phyloP scores from a whole-genome alignment of 2,329 filamentous ascomycete genomes.

The Ophiostoma quercus region DNA sequence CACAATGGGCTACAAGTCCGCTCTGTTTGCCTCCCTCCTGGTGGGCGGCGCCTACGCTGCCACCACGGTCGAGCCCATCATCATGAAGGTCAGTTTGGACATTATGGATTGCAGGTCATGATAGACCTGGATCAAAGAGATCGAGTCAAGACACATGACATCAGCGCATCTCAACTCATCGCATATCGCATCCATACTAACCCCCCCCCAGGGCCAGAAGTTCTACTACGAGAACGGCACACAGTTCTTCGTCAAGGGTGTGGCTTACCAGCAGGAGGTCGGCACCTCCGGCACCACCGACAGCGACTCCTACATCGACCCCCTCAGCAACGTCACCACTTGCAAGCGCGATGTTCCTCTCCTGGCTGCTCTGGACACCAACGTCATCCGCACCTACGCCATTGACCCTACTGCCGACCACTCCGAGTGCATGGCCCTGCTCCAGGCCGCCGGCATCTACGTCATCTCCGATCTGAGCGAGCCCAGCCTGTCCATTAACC shows the following conservation, averaged over 20 bases:
- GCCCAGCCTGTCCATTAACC: constrained; percentile 78
- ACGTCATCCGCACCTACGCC: constrained; percentile 92
- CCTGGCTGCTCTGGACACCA: constrained; percentile 73
- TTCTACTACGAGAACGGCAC: constrained; percentile 79
- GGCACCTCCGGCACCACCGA: constrained; percentile 51
- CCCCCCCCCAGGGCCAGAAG: constrained; percentile 32
- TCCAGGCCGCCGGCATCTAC: constrained; percentile 86
- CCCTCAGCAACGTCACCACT: constrained; percentile 63
- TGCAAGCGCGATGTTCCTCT: constrained; percentile 86
- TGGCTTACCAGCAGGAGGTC: constrained; percentile 88
- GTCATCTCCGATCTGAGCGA: constrained; percentile 86
- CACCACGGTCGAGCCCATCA: constrained; percentile 50
- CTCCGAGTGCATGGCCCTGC: constrained; percentile 73
- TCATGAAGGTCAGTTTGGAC: constrained; percentile 56
- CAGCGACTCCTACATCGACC: constrained; percentile 65
- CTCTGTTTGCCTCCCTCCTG: constrained; percentile 35
- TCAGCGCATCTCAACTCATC: not conserved
- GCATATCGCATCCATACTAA: not conserved
- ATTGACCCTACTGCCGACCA: constrained; percentile 77
- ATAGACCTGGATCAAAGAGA: not conserved
- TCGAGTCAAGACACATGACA: not conserved
- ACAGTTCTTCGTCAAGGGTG: constrained; percentile 75
- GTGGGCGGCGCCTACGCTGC: constrained; percentile 38
- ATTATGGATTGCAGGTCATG: no score
- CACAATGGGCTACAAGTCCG: constrained; percentile 33